phyloP scores from a whole-genome alignment of 768 basidiomycete genomes.

The Leucocoprinus leucothites region DNA sequence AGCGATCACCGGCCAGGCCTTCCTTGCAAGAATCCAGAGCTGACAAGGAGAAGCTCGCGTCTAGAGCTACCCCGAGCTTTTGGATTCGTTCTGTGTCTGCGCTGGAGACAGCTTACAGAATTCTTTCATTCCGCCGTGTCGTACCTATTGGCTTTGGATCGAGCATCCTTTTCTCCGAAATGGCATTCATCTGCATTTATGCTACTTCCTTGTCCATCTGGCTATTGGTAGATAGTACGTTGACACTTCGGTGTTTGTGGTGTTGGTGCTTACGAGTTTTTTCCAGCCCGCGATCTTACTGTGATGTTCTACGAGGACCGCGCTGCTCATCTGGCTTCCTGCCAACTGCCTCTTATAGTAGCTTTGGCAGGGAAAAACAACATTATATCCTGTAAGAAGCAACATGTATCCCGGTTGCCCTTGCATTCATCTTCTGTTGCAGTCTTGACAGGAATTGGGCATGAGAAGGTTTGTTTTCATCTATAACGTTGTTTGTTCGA shows the following conservation, averaged over 20 bases:
- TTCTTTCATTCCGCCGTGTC: slow-evolving; percentile 46
- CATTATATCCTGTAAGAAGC: slow-evolving; percentile 42
- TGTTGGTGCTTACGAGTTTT: slow-evolving; percentile 12
- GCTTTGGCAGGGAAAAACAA: slow-evolving; percentile 59
- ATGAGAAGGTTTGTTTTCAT: slow-evolving; percentile 40
- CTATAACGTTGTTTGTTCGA: background rate
- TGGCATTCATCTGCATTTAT: slow-evolving; percentile 45
- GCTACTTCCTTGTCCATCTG: slow-evolving; percentile 40
- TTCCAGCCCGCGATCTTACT: slow-evolving; percentile 28
- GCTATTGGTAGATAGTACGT: slow-evolving; percentile 45
- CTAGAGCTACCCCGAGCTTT: slow-evolving; percentile 1
- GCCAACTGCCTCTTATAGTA: slow-evolving; percentile 49
- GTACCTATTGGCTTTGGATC: slow-evolving; percentile 38
- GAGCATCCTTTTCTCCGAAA: slow-evolving; percentile 35
- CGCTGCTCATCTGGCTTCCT: slow-evolving; percentile 40
- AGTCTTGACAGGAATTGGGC: slow-evolving; percentile 52
- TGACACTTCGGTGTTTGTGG: background rate
- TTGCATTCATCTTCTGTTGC: background rate
- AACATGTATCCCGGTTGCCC: background rate
- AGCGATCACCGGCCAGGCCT: slow-evolving; percentile 1
- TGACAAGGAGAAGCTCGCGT: slow-evolving; percentile 5
- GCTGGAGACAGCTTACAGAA: slow-evolving; percentile 39
- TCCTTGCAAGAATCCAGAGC: background rate
- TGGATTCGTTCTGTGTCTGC: slow-evolving; percentile 33
- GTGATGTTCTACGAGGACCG: slow-evolving; percentile 32